These are phyloP conservation scores for Trypanosoma platydactyli DNA, from an alignment of 208 protist species.

Conservation along the genomic window DNA sequence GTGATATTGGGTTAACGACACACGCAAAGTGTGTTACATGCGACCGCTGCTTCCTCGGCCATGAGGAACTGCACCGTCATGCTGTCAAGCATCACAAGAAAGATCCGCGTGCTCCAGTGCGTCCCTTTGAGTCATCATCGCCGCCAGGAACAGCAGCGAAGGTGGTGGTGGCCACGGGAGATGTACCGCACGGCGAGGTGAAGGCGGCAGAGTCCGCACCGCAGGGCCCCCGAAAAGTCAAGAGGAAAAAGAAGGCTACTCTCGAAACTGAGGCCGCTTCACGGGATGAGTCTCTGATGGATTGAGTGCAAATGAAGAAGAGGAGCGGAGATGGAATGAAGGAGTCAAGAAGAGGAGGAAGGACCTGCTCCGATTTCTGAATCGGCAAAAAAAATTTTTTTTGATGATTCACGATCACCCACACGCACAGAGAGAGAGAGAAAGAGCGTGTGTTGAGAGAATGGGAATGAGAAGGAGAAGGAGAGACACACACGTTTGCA, in stretches of 20 bases:
- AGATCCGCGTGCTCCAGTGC: conserved; percentile 42
- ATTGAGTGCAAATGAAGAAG: background rate
- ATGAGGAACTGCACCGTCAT: conserved; percentile 62
- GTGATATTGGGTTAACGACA: conserved; percentile 50
- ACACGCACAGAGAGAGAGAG: too few relatives aligned
- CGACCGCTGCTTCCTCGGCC: conserved; percentile 56
- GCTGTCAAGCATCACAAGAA: conserved; percentile 74
- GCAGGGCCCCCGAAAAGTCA: conserved; percentile 24
- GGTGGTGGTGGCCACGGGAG: background rate
- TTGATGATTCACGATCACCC: background rate
- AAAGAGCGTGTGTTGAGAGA: too few relatives aligned
- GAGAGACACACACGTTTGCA: too few relatives aligned
- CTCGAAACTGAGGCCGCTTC: background rate
- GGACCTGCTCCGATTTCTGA: too few relatives aligned
- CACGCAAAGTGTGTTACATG: conserved; percentile 56
- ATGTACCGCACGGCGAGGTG: too few relatives aligned
- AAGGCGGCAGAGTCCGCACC: background rate
- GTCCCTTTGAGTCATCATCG: conserved; percentile 31
- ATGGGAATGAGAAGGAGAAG: too few relatives aligned
- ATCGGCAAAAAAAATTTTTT: too few relatives aligned
- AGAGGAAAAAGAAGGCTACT: conserved; percentile 16
- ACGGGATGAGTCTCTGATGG: background rate
- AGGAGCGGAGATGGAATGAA: conserved; percentile 2
- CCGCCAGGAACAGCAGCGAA: background rate
- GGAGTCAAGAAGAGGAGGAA: background rate